Evolutionary conservation across 1,284 basidiomycete genomes (phyloP), one percentile per base, ranked within the genome.

Genomic region (Cerioporus squamosus): DNA sequence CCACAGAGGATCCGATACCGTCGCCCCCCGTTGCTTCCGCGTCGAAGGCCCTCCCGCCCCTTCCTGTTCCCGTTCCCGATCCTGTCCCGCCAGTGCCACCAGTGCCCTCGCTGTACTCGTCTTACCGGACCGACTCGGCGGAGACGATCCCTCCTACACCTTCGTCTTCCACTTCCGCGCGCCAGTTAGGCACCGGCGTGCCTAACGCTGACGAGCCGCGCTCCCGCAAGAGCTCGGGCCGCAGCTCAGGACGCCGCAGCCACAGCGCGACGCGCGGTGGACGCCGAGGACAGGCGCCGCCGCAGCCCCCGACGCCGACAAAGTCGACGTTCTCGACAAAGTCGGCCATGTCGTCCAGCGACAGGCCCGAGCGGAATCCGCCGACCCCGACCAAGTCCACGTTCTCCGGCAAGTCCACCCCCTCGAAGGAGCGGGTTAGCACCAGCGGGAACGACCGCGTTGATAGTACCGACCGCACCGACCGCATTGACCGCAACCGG

Each of bases 61-160:
- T 29, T 24, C 44, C 48, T 44, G 45, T 52, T 43, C 24, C 44
- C 26, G 45, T 52, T 43, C 24, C 44, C 26, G 23, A 14, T 29
- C 24, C 55, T 36, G 39, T 18, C 23, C 59, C 10, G 12, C 53
- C 40, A 1, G 42, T 51, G 14, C 40, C 44, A 14, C 47, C 53
- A 2, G 47, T 52, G 6, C 40, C 51, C 14, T 54, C 50, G 20
- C 38, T 56, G 43, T 51, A 55, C 40, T 49, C 52, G 49, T 54
- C 48, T 15, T 39, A 47, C 12, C 44, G 40, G 24, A 48, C 47
- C 8, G 50, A 45, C 14, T 58, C 58, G 17, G 43, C 48, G 9
- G 59, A 57, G 31, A 51, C 61, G 15, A 48, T 57, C 52, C 51
- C 57, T 8, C 47, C 57, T 4, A 48, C 48, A 5, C 48, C 48